Conservation (phyloP, 2,329 filamentous ascomycete genomes). For the Neobulgaria alba region DNA sequence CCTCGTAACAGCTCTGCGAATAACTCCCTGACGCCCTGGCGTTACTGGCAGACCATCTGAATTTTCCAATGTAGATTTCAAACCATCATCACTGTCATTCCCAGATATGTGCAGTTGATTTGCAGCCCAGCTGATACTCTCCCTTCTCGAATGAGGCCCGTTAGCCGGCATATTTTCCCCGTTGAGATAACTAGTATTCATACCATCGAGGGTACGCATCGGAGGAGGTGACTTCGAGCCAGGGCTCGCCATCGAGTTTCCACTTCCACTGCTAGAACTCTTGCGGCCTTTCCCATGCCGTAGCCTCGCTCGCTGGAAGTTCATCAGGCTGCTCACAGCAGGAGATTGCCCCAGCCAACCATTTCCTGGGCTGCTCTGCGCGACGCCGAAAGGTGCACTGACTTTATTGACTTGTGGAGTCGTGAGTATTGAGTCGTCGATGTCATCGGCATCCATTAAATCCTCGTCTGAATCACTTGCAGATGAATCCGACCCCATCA, state of each 20-base stretch:
- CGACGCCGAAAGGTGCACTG: slow-evolving; percentile 34
- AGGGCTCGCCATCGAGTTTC: slow-evolving; percentile 57
- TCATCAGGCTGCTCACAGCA: slow-evolving; percentile 68
- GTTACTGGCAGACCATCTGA: slow-evolving; percentile 34
- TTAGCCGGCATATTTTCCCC: slow-evolving; percentile 37
- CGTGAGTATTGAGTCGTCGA: slow-evolving; percentile 70
- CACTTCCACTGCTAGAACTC: slow-evolving; percentile 63
- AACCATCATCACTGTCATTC: slow-evolving; percentile 70
- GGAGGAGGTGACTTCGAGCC: slow-evolving; percentile 72
- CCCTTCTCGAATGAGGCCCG: slow-evolving; percentile 54
- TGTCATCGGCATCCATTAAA: slow-evolving; percentile 60
- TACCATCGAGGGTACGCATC: slow-evolving; percentile 27
- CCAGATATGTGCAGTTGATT: slow-evolving; percentile 78
- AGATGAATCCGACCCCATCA: slow-evolving; percentile 68
- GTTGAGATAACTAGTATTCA: slow-evolving; percentile 41
- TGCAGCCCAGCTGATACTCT: slow-evolving; percentile 85
- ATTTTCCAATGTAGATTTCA: slow-evolving; percentile 34
- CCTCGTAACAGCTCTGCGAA: slow-evolving; percentile 74
- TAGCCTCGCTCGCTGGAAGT: slow-evolving; percentile 58
- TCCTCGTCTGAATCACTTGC: slow-evolving; percentile 55
- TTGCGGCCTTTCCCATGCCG: slow-evolving; percentile 54
- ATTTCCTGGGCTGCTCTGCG: slow-evolving; percentile 42
- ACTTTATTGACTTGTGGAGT: slow-evolving; percentile 70
- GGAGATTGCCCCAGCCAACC: slow-evolving; percentile 63
- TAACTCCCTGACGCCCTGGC: slow-evolving; percentile 55